Evolutionary conservation across 352 stramenopile genomes (phyloP).

Genomic region (Thalassiosira exigua): DNA sequence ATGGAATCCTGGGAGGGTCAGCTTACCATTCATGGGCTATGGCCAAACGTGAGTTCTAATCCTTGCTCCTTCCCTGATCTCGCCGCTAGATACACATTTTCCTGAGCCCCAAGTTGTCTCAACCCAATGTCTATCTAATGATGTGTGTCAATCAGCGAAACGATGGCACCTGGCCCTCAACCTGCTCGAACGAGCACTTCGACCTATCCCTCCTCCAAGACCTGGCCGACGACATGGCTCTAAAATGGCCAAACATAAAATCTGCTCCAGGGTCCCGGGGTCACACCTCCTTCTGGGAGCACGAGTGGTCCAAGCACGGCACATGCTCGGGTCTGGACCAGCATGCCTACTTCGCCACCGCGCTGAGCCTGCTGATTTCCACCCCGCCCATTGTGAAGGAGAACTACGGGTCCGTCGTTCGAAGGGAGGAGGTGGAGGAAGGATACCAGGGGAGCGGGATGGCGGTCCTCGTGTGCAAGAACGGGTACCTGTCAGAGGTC

Average conservation of each 20-base stretch:
- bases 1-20: slow-evolving; percentile 86
- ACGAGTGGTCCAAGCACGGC: slow-evolving; percentile 93
- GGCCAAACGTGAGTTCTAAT: slow-evolving; percentile 44
- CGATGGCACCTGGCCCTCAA: slow-evolving; percentile 83
- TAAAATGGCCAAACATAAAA: slow-evolving; percentile 91
- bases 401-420: slow-evolving; percentile 30
- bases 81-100: too few species aligned
- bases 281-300: slow-evolving; percentile 89
- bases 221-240: slow-evolving; percentile 82
- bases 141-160: slow-evolving; percentile 81
- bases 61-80: background rate
- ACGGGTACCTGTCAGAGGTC: slow-evolving; percentile 57
- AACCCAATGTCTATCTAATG: slow-evolving; percentile 4
- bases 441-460: slow-evolving; percentile 29
- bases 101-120: background rate
- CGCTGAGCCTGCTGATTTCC: slow-evolving; percentile 84
- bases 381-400: slow-evolving; percentile 51
- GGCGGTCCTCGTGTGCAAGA: slow-evolving; percentile 44
- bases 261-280: slow-evolving; percentile 11
- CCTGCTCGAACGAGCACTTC: slow-evolving; percentile 87
- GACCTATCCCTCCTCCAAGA: slow-evolving; percentile 77
- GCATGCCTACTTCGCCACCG: slow-evolving; percentile 87
- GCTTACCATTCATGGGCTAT: slow-evolving; percentile 88
- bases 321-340: slow-evolving; percentile 90
- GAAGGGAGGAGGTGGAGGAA: slow-evolving; percentile 34